Percentiles rank a stretch among this genome's conserved stretches.
phyloP scores from a whole-genome alignment of 1,284 basidiomycete species.

The Cystobasidium pallidum region DNA sequence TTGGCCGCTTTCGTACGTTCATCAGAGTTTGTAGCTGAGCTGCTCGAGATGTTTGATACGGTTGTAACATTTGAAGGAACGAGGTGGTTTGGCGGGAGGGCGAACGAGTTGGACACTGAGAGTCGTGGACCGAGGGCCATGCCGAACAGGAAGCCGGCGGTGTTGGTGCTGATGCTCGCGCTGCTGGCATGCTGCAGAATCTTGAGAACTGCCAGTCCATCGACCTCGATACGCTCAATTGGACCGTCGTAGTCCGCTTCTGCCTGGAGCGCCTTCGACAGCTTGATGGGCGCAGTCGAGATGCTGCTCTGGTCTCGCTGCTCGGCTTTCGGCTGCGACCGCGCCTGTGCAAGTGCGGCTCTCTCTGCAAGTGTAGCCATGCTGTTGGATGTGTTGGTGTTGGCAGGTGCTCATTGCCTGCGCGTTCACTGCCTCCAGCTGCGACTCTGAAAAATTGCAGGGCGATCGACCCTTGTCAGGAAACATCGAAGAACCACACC shows the following conservation, averaged over 20 bases:
- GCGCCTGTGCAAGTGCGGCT: constrained; percentile 37
- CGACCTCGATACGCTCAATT: constrained; percentile 42
- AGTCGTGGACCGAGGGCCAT: constrained; percentile 88
- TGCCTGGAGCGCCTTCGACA: constrained; percentile 40
- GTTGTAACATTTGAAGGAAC: constrained; percentile 20
- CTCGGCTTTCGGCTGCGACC: constrained; percentile 32
- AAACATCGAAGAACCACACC: background rate
- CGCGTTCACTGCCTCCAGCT: constrained; percentile 1
- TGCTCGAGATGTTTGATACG: constrained; percentile 29
- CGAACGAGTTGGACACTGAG: constrained; percentile 90
- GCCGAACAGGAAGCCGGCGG: constrained; percentile 83
- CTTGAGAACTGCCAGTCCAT: constrained; percentile 68
- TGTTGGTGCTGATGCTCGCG: constrained; percentile 64
- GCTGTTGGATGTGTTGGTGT: background rate
- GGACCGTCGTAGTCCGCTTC: constrained; percentile 42
- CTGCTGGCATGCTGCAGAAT: constrained; percentile 77
- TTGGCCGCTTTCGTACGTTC: constrained; percentile 17
- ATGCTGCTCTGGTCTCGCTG: constrained; percentile 15
- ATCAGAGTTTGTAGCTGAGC: constrained; percentile 18
- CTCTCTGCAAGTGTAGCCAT: constrained; percentile 44
- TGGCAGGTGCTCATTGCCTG: background rate
- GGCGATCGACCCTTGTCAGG: background rate
- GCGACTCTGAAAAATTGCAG: constrained; percentile 14
- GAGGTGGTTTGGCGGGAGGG: constrained; percentile 64
- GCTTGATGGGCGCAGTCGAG: constrained; percentile 39